phyloP scores from a whole-genome alignment of 192 early-diverging fungal genomes.

The Coemansia sp. region DNA sequence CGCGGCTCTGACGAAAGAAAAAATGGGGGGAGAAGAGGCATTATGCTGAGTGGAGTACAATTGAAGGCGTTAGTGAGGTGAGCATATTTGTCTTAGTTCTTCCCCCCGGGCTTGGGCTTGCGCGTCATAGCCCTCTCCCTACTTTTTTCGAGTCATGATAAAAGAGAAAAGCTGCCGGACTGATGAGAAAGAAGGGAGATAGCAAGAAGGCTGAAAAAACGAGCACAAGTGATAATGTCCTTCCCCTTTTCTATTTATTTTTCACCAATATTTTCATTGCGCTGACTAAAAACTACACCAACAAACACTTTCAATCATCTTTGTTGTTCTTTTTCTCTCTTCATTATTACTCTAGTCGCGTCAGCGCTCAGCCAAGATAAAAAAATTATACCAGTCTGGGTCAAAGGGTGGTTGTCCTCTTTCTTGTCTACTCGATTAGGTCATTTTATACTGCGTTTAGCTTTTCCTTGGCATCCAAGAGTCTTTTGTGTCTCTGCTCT shows the following conservation, averaged over 20 bases:
- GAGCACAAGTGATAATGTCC: constrained; percentile 12
- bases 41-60: constrained; percentile 22
- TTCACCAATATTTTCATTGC: constrained; percentile 11
- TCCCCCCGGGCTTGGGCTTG: neutral
- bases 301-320: constrained; percentile 3
- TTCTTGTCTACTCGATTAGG: constrained; percentile 10
- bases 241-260: neutral
- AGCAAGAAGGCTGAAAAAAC: neutral
- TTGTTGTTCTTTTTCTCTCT: neutral
- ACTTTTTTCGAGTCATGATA: neutral
- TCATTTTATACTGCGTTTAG: neutral
- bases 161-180: constrained; percentile 9
- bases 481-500: neutral
- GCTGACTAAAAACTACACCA: neutral
- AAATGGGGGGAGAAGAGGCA: constrained; percentile 13
- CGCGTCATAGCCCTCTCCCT: constrained; percentile 3
- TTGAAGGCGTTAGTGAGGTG: constrained; percentile 15
- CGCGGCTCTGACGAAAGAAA: neutral
- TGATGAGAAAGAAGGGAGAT: neutral
- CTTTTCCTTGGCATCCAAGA: neutral
- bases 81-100: neutral
- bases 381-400: neutral
- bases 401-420: neutral
- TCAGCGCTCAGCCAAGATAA: neutral
- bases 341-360: constrained; percentile 3